Conservation (phyloP, 805 yeast genomes). For the Grigorovia jiainica region DNA sequence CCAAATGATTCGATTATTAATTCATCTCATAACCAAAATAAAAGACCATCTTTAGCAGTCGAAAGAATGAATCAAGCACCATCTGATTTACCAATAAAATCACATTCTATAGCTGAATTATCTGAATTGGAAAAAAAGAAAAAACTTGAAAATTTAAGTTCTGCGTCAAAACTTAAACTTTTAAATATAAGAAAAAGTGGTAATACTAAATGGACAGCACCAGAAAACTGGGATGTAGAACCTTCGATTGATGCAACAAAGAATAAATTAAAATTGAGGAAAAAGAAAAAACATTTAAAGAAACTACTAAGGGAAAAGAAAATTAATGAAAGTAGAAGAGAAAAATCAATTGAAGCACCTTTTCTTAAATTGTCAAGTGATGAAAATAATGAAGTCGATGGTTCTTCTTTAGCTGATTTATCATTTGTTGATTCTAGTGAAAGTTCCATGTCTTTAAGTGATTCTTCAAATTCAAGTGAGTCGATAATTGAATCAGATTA, state of each 20-base stretch:
- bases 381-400: not conserved
- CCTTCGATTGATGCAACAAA: constrained; percentile 11
- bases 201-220: constrained; percentile 40
- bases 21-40: not conserved
- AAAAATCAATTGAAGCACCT: not conserved
- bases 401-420: not conserved
- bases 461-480: not conserved
- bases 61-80: not conserved
- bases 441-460: not conserved
- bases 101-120: constrained; percentile 11
- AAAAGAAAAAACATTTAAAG: not conserved
- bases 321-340: not conserved
- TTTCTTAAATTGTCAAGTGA: not conserved
- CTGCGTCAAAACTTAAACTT: not conserved
- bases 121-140: not conserved
- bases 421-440: not conserved
- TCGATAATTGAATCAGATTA: constrained; percentile 1
- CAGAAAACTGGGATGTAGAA: constrained; percentile 55
- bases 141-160: not conserved
- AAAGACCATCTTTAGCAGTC: constrained; percentile 1
- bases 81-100: constrained; percentile 7
- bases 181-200: not conserved
- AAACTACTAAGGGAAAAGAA: not conserved
- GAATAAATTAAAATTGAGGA: constrained; percentile 3
- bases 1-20: not conserved